Evolutionary conservation across 164 flowering plant species (phyloP), one percentile per base, ranked within the genome.

Genomic region (Euptelea pleiosperma): DNA sequence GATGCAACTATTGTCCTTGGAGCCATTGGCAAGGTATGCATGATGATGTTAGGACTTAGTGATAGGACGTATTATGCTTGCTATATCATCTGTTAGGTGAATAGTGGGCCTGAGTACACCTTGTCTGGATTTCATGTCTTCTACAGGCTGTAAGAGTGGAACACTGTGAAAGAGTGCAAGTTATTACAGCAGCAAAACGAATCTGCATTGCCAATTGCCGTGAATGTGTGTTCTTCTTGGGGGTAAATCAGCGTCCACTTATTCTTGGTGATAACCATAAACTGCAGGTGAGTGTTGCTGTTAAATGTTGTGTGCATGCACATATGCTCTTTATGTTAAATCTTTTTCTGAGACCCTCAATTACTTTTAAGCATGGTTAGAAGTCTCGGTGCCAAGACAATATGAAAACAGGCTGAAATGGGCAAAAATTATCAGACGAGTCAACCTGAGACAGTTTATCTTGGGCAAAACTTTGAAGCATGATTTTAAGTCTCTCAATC

Each of bases 1-100:
- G 99, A 94, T 79, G 77, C 99, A 21, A 94, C 99, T 41, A 76
- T 94, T 54, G 80, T 94, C 64, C 89, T 94, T 61, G 99, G 99
- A 73, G 97, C 99, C 37, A 79, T 91, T 78, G 97, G 99, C 67
- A 86, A 90, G 99, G 99, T 93, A 75, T n/a, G n/a, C n/a, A n/a
- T n/a, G n/a, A n/a, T n/a, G 41, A 16, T 8, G 18, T 52, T 34
- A 10, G 7, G 10, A 34, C 37, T 34, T 10, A 5, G 8, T 24
- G 1, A 21, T 37, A 29, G 5, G 8, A 24, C 29, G 8, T 22
- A 46, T 46, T 46, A 8, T 8, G 21, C 15, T 0, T 19, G 14
- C 24, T 24, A n/a, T n/a, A n/a, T n/a, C n/a, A 21, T 44, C 28
- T 49, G 55, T 21, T 35, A 10, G 55, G 12, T 36, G 39, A 40